phyloP scores from a whole-genome alignment of 345 rosid genomes.

The Citrus trifoliata region DNA sequence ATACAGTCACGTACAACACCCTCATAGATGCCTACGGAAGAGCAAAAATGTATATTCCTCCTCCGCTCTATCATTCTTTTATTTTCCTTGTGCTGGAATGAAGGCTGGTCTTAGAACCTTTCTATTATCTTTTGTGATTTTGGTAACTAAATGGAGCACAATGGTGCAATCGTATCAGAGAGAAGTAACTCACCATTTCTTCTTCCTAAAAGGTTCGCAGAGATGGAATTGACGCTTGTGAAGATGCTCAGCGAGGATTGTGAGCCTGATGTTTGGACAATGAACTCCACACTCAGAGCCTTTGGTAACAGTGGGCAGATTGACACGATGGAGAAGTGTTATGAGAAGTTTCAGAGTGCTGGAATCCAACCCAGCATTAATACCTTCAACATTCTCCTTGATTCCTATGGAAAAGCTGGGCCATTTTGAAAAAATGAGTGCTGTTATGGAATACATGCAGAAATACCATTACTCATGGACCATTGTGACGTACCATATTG shows the following conservation, averaged over 20 bases:
- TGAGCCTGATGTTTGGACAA: conserved; percentile 89
- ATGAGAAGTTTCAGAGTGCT: conserved; percentile 86
- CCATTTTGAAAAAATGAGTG: conserved; percentile 79
- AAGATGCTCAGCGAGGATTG: conserved; percentile 70
- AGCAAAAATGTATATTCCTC: conserved; percentile 57
- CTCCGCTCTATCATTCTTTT: conserved; percentile 7
- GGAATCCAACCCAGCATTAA: conserved; percentile 87
- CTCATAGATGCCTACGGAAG: conserved; percentile 87
- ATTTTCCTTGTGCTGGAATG: conserved; percentile 19
- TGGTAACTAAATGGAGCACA: conserved; percentile 24
- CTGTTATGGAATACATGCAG: conserved; percentile 94
- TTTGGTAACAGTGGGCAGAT: conserved; percentile 83
- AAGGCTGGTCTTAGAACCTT: not conserved
- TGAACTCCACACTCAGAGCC: conserved; percentile 89
- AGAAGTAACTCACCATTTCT: conserved; percentile 23
- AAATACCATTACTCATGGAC: conserved; percentile 93
- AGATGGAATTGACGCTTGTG: conserved; percentile 81
- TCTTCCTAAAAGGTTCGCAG: conserved; percentile 62
- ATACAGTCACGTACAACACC: conserved; percentile 75
- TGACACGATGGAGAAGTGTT: conserved; percentile 85
- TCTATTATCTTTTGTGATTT: not conserved
- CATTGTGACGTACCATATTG: conserved; percentile 84
- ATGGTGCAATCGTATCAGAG: conserved; percentile 8
- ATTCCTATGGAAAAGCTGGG: conserved; percentile 79
- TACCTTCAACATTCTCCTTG: conserved; percentile 84